Base-by-base conservation (phyloP, 1,139 yeast genomes). In the Yamadazyma siamensis region DNA sequence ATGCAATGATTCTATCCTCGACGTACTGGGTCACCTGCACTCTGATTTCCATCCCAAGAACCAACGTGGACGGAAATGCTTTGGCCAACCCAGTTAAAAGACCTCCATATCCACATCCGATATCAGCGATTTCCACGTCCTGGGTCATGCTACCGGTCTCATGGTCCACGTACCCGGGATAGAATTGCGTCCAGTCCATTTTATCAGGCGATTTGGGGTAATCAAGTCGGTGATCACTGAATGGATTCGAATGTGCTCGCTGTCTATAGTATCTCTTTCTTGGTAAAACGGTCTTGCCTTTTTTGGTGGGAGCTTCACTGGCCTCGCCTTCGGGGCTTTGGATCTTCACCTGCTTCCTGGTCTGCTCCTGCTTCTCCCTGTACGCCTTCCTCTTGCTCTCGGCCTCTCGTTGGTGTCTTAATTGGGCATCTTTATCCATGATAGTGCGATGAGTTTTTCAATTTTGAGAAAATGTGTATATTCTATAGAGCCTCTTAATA, bases 21-120 rank as follows among this genome's bases (percentile, higher is more conserved):
- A 91, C 98, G 52, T 89, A 91, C 48, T 91, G 88, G 2, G 98
- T 89, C 28, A 91, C 98, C 59, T 91, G 99, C 12, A 88, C 96
- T 50, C 99, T 75, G 50, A 91, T 94, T 60, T 91, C 99, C 96
- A 89, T 87, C 13, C 97, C 97, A 31, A 91, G 66, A 30, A 88
- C 80, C 49, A 86, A 65, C 14, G 71, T 73, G 3, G 82, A 74
- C 1, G 94, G 89, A 41, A 82, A 82, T 33, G 65, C 77, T 2
- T 89, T 84, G 2, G 96, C 83, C 35, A 91, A 69, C 30, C 87
- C 83, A 28, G 85, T 78, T 49, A 87, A 57, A 37, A 91, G 68
- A 0, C 99, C 99, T 29, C 99, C 99, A 55, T 85, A 91, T 1
- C 99, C 99, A 62, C 99, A 91, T 11, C 99, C 99, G 37, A 91